Base-by-base conservation (phyloP, 805 yeast species). In the Kodamaea fukazawae region DNA sequence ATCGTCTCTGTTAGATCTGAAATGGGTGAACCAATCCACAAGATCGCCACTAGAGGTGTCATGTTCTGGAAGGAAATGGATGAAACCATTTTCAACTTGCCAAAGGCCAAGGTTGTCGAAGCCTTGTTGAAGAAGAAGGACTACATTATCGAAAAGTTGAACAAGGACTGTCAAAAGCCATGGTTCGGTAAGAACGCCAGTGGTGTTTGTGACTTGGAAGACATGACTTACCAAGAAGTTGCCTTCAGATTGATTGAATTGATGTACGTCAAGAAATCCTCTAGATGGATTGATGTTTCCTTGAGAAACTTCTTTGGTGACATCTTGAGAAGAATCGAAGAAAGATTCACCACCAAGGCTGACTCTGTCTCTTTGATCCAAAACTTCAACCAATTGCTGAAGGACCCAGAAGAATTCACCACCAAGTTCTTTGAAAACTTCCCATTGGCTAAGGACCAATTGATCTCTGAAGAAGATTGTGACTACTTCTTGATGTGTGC, bases 1-100 rank as follows among this genome's bases (percentile, higher is more conserved):
- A 80, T 93, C 50, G 73, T 93, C 53, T 91, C 99, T 41, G 99
- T 93, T 46, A 77, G 86, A 61, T 91, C 98, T 12, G 99, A 93
- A 74, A 93, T 93, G 99, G 99, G 99, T 61, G 99, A 93, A 73
- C 99, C 99, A 58, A 93, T 93, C 60, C 99, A 93, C 70, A 93
- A 93, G 74, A 78, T 93, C 52, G 98, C 99, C 22, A 93, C 99
- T 43, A 83, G 99, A 64, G 97, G 96, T 75, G 98, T 93, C 45
- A 61, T 86, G 67, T 81, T 93, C 63, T 93, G 99, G 99, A 86
- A 88, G 63, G 98, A 93, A 70, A 74, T 93, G 71, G 99, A 93
- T 67, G 91, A 87, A 52, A 87, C 96, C 34, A 79, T 93, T 53
- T 91, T 93, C 76, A 76, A 79, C 54, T 75, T 89, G 63, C 96